These are phyloP conservation scores for Botryobasidium botryosum DNA, from an alignment of 768 basidiomycete genomes.

Conservation along the genomic window DNA sequence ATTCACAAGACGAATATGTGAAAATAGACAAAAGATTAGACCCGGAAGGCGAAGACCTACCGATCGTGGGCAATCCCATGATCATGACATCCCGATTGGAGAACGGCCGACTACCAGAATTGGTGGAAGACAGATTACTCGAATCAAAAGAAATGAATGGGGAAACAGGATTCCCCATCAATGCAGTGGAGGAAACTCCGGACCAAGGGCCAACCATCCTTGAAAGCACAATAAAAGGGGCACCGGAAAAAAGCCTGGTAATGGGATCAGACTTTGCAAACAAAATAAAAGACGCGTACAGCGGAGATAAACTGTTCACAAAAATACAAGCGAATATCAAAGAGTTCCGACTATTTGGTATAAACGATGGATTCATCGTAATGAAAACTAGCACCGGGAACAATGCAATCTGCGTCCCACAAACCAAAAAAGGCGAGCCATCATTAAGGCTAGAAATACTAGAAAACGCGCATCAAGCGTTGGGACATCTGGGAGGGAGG, in stretches of 20 bases:
- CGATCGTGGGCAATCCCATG: background rate
- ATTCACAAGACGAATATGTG: background rate
- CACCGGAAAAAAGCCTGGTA: too few species aligned
- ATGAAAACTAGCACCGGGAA: too few species aligned
- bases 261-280: too few species aligned
- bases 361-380: too few species aligned
- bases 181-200: background rate
- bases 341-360: too few species aligned
- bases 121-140: background rate
- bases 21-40: background rate
- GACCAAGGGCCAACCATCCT: background rate
- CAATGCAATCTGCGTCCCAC: background rate
- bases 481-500: background rate
- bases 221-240: background rate
- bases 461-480: slow-evolving; percentile 4
- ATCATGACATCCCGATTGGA: background rate
- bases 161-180: background rate
- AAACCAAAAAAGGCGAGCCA: background rate
- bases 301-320: too few species aligned
- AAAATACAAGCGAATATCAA: too few species aligned
- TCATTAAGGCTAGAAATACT: background rate
- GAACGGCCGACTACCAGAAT: background rate
- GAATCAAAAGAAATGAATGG: background rate
- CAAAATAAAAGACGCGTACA: too few species aligned
- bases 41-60: slow-evolving; percentile 5